phyloP scores from a whole-genome alignment of 257 asterid species.

The Gardenia jasminoides region DNA sequence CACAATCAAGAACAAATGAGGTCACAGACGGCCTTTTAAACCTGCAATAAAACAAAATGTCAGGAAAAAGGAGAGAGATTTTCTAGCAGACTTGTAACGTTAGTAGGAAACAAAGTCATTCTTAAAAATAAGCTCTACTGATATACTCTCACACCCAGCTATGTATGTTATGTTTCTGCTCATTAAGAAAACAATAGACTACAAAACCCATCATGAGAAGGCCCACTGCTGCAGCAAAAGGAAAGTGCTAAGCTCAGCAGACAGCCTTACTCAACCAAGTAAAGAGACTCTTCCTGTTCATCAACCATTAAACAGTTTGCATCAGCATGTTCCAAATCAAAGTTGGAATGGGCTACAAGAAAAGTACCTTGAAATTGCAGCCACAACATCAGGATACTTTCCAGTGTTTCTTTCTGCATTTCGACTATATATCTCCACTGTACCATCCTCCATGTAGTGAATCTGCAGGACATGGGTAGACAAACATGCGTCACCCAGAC shows the following conservation, averaged over 20 bases:
- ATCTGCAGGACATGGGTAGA: conserved; percentile 41
- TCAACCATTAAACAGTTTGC: neutral
- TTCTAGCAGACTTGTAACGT: conserved; percentile 1
- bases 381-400: conserved; percentile 91
- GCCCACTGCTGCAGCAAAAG: neutral
- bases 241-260: conserved; percentile 5
- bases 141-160: neutral
- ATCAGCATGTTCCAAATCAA: neutral
- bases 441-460: conserved; percentile 79
- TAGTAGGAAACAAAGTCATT: conserved; percentile 2
- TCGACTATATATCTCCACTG: conserved; percentile 96
- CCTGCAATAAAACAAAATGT: conserved; percentile 44
- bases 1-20: conserved; percentile 96
- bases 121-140: neutral
- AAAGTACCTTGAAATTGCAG: conserved; percentile 67
- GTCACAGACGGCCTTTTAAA: conserved; percentile 60
- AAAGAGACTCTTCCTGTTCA: neutral
- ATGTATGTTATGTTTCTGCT: neutral
- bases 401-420: conserved; percentile 93
- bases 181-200: neutral
- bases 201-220: neutral
- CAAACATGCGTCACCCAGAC: neutral
- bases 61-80: neutral
- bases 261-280: neutral
- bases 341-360: conserved; percentile 10